Evolutionary conservation across 106 monocot species (phyloP), one percentile per base, ranked within the genome.

Genomic region (Apostasia ramifera): DNA sequence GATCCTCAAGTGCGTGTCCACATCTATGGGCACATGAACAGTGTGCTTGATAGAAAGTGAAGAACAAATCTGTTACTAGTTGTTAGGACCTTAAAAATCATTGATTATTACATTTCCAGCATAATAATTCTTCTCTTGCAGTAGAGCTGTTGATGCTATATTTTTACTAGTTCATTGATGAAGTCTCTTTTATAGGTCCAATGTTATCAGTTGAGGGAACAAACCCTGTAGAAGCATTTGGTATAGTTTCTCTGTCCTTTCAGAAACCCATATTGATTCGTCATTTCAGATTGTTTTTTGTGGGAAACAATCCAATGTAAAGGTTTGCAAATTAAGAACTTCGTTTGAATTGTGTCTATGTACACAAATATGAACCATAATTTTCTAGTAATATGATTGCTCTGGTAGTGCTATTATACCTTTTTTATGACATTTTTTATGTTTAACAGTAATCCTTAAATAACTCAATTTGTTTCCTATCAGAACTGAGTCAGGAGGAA

Each of bases 401-500:
- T 57, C 6, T 37, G 57, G 57, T 57, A 57, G 2, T 15, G 6
- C 26, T 15, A 2, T 57, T 26, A 57, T 5, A 26, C 38, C 57
- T 5, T 57, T 57, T 52, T 52, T 5, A 10, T 1, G 51, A 10
- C 10, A 8, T 52, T 10, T 52, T 52, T 8, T 8, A 2, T 10
- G 10, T 52, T 52, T 52, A 5, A 52, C 51, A 57, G 57, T 57
- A 26, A 57, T 60, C 6, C 42, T 60, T 9, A 7, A 2, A 40
- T 42, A 41, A 40, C 9, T 1, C 60, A 5, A 41, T 60, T 60
- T 60, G 50, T 72, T 66, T 72, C 6, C 13, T 74, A 58, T 68
- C 74, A 92, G 92, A 88, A 68, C 67, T 92, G 68, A 85, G 81
- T 55, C 69, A 78, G 55, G 85, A 92, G 43, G 92, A 92, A 56